These are phyloP conservation scores for Escovopsis weberi DNA, from an alignment of 2,329 filamentous ascomycete genomes.

Conservation along the genomic window DNA sequence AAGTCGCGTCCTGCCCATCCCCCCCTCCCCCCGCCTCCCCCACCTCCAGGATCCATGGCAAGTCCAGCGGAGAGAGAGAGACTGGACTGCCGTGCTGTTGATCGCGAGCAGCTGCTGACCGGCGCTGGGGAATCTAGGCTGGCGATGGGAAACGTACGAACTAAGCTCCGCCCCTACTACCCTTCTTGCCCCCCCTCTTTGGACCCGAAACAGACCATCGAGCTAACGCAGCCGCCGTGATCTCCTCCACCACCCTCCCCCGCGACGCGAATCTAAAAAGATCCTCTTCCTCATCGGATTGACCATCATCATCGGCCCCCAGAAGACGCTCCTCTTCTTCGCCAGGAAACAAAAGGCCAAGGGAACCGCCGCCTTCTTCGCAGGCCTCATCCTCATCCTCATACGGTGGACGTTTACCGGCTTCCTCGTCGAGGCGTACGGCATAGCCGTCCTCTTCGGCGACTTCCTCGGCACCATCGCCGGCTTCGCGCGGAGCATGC, in stretches of 20 bases:
- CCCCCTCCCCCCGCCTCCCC: background rate
- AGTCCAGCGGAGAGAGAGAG: too few species aligned
- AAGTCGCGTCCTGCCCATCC: slow-evolving; percentile 17
- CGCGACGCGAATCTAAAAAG: too few species aligned
- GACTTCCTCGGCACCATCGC: slow-evolving; percentile 92
- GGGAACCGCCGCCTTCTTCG: slow-evolving; percentile 77
- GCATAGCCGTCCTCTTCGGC: slow-evolving; percentile 84
- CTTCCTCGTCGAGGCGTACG: slow-evolving; percentile 83
- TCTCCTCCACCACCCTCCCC: too few species aligned
- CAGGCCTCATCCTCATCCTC: slow-evolving; percentile 72
- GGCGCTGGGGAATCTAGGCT: slow-evolving; percentile 39
- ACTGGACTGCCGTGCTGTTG: too few species aligned
- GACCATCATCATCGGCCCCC: slow-evolving; percentile 83
- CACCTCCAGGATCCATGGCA: background rate
- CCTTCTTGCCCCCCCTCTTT: slow-evolving; percentile 1
- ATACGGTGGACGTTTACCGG: slow-evolving; percentile 83
- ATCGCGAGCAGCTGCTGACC: background rate
- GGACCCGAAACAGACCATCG: slow-evolving; percentile 3
- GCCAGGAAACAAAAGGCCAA: slow-evolving; percentile 83
- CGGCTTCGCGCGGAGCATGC: slow-evolving; percentile 70
- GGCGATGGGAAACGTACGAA: slow-evolving; percentile 84
- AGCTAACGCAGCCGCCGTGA: slow-evolving; percentile 5
- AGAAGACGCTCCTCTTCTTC: slow-evolving; percentile 91
- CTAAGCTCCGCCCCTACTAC: background rate
- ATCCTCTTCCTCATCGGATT: slow-evolving; percentile 97